Conservation (phyloP, 352 stramenopile species). For the Pythium aphanidermatum region DNA sequence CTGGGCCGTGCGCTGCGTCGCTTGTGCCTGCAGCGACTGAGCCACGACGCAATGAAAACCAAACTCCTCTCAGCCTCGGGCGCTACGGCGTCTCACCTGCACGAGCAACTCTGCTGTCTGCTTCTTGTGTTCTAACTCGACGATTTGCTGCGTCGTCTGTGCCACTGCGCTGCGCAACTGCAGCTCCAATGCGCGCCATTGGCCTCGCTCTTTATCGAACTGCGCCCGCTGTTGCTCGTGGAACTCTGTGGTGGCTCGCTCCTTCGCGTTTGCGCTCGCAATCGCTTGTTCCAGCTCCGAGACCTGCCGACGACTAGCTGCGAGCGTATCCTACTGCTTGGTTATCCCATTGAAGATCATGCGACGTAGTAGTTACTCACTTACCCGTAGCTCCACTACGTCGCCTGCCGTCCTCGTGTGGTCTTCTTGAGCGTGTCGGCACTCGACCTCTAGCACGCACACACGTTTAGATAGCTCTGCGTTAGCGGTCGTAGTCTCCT, state of each 20-base stretch:
- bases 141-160: background rate
- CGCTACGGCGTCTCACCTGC: slow-evolving; percentile 10
- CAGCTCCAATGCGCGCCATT: slow-evolving; percentile 4
- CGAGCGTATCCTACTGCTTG: background rate
- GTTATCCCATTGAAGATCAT: background rate
- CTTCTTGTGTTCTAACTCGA: slow-evolving; percentile 11
- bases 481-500: slow-evolving; percentile 19
- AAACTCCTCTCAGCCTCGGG: background rate
- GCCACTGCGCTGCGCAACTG: background rate
- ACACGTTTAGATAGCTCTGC: slow-evolving; percentile 22
- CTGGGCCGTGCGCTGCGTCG: background rate
- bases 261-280: slow-evolving; percentile 20
- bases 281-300: slow-evolving; percentile 20
- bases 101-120: slow-evolving; percentile 2
- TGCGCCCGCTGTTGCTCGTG: slow-evolving; percentile 23
- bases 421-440: slow-evolving; percentile 9
- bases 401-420: slow-evolving; percentile 9
- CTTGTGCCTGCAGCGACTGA: background rate
- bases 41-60: background rate
- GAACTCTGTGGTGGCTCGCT: slow-evolving; percentile 19
- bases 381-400: background rate
- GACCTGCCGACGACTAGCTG: slow-evolving; percentile 15
- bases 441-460: slow-evolving; percentile 23
- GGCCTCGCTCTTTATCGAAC: slow-evolving; percentile 22
- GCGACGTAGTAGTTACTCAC: background rate